Base-by-base conservation (phyloP, 2,329 filamentous ascomycete genomes). In the Colletotrichum sp. region DNA sequence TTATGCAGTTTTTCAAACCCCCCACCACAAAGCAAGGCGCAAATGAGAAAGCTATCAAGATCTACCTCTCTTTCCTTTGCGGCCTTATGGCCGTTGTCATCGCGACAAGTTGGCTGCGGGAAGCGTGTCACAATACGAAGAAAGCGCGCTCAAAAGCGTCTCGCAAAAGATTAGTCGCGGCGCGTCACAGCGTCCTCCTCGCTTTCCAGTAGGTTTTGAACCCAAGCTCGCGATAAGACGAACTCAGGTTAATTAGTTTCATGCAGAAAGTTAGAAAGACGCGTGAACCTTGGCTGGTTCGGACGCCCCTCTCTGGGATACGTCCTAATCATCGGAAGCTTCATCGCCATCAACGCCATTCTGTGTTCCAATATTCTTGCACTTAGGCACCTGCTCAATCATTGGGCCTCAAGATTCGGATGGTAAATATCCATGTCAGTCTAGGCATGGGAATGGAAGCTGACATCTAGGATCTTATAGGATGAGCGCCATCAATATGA, bases 401-500 rank as follows among this genome's bases (percentile, higher is more conserved):
- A 77, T 22, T 74, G 56, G 32, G 78, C 79, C 0, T 80, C 79
- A 8, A 69, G 79, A 25, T 78, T 79, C 9, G 80, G 80, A 48
- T 81, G 80, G 80, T 81, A 71, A 39, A 6, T 70, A 0, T 12
- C 4, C 66, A 58, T 25, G 3, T 16, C 25, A 8, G 43, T 7
- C 10, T 16, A 10, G 10, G 27, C 18, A 22, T 5, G 18, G n/a
- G 1, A 2, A 27, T 16, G 5, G 16, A n/a, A 18, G 28, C 28
- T 61, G 3, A 61, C 0, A 3, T 30, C 8, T 58, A 56, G 4
- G 8, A 2, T 30, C 5, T 32, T 7, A 7, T 18, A 90, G 89
- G 89, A 83, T 90, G 79, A 81, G 85, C 1, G 79, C 86, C 16
- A 83, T 79, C 36, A 90, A 90, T 68, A 80, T 80, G 68, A 68